phyloP scores from a whole-genome alignment of 306 rosid genomes.

The Lithocarpus polystachyus region DNA sequence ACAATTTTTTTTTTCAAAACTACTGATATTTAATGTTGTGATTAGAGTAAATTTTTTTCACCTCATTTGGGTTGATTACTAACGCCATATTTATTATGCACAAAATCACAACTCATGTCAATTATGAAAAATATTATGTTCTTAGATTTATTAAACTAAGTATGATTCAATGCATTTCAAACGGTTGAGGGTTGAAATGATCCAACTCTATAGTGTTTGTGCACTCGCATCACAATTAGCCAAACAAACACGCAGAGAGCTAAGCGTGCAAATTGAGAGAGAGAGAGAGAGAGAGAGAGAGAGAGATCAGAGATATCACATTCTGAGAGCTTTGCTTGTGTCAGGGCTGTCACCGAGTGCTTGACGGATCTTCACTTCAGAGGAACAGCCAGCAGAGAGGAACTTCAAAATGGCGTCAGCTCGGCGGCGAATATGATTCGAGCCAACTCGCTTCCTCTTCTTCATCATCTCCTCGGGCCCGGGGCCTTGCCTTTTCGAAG shows the following conservation, averaged over 20 bases:
- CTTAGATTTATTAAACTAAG: neutral
- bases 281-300: neutral
- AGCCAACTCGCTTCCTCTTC: conserved; percentile 18
- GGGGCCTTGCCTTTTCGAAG: conserved; percentile 16
- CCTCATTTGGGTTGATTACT: no score
- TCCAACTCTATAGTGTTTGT: neutral
- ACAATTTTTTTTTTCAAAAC: no score
- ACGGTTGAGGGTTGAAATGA: neutral
- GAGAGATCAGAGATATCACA: conserved; percentile 38
- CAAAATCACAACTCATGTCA: no score
- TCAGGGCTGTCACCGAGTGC: conserved; percentile 89
- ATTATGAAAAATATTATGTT: no score
- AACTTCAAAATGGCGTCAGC: conserved; percentile 68
- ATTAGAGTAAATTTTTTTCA: no score
- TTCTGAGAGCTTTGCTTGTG: conserved; percentile 96
- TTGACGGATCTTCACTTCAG: conserved; percentile 79
- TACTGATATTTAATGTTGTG: no score
- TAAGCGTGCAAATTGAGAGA: neutral
- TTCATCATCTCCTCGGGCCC: conserved; percentile 8
- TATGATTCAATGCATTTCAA: conserved; percentile 9
- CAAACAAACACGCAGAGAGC: no score
- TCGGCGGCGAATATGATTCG: conserved; percentile 51
- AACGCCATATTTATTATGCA: no score
- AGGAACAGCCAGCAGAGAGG: conserved; percentile 56
- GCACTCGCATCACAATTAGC: neutral